A percentile compares a stretch with the other conserved stretches of the same genome.
Conservation (phyloP, 805 yeast species). For the Metschnikowia borealis region DNA sequence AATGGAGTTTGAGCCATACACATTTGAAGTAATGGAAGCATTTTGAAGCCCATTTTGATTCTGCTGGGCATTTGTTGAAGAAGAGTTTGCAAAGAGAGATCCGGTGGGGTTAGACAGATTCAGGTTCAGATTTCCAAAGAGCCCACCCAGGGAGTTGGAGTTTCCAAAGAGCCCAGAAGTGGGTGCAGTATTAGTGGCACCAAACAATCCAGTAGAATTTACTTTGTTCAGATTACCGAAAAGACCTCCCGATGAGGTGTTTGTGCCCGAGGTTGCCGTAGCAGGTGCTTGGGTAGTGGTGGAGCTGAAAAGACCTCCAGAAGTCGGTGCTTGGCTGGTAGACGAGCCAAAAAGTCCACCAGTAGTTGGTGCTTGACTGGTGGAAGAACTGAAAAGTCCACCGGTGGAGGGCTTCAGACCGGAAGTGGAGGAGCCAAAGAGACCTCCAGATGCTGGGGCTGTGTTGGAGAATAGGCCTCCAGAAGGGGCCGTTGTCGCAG, state of each 20-base stretch:
- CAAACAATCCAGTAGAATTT: constrained; percentile 17
- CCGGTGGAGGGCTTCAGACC: background rate
- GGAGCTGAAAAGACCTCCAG: constrained; percentile 21
- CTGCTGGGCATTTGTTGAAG: background rate
- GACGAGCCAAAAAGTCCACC: constrained; percentile 26
- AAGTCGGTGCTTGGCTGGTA: constrained; percentile 4
- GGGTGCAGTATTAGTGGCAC: constrained; percentile 8
- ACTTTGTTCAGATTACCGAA: background rate
- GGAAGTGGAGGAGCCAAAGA: constrained; percentile 3
- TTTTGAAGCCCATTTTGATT: background rate
- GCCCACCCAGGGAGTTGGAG: constrained; percentile 11
- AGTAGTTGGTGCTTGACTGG: background rate
- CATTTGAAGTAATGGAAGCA: constrained; percentile 16
- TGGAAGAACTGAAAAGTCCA: background rate
- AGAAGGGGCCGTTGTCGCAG: background rate
- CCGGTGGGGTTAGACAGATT: background rate
- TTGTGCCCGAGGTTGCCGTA: background rate
- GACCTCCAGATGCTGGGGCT: constrained; percentile 1
- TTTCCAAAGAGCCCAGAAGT: constrained; percentile 22
- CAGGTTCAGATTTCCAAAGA: background rate
- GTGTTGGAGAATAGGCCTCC: constrained; percentile 2
- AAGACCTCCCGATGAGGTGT: constrained; percentile 1
- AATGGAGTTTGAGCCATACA: constrained; percentile 28
- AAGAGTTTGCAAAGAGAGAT: constrained; percentile 1
- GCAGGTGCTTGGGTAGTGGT: background rate